A percentile compares a stretch with the other conserved stretches of the same genome.
These are phyloP conservation scores for Aplosporella prunicola DNA, from an alignment of 2,329 filamentous ascomycete species.

Conservation along the genomic window DNA sequence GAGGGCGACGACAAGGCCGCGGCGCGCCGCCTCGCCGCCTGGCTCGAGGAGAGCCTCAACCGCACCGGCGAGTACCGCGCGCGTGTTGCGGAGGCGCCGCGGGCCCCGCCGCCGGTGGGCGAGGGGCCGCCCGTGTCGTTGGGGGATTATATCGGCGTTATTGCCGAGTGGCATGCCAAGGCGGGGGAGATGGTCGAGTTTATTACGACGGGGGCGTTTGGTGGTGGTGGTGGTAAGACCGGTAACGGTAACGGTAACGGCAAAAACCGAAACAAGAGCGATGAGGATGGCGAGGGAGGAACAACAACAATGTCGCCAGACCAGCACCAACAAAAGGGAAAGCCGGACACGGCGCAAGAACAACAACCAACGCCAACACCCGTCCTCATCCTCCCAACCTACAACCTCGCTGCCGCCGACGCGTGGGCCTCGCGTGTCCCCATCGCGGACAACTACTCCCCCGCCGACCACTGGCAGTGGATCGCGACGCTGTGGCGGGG, in stretches of 20 bases:
- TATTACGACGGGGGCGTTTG: constrained; percentile 30
- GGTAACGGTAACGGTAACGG: background rate
- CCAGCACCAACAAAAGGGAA: background rate
- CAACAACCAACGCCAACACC: constrained; percentile 39
- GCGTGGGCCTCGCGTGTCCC: constrained; percentile 63
- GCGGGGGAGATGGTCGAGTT: constrained; percentile 59
- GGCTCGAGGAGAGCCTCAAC: constrained; percentile 47
- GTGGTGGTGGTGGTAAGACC: background rate
- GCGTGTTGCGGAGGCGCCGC: constrained; percentile 41
- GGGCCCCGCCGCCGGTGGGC: constrained; percentile 25
- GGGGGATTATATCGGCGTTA: constrained; percentile 54
- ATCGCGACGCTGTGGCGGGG: constrained; percentile 90
- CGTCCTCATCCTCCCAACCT: constrained; percentile 67
- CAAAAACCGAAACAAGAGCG: background rate
- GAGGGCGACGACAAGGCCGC: constrained; percentile 63
- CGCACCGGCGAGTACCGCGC: constrained; percentile 45
- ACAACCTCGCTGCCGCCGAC: constrained; percentile 71
- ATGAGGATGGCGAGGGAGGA: background rate
- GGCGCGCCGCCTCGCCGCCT: constrained; percentile 55
- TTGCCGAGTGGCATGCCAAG: constrained; percentile 65
- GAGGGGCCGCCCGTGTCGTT: constrained; percentile 19
- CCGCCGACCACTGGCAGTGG: constrained; percentile 96
- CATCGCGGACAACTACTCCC: constrained; percentile 66
- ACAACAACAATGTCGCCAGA: background rate
- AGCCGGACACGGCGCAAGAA: background rate